phyloP scores from a whole-genome alignment of 257 asterid genomes.

The Solanum piurae region DNA sequence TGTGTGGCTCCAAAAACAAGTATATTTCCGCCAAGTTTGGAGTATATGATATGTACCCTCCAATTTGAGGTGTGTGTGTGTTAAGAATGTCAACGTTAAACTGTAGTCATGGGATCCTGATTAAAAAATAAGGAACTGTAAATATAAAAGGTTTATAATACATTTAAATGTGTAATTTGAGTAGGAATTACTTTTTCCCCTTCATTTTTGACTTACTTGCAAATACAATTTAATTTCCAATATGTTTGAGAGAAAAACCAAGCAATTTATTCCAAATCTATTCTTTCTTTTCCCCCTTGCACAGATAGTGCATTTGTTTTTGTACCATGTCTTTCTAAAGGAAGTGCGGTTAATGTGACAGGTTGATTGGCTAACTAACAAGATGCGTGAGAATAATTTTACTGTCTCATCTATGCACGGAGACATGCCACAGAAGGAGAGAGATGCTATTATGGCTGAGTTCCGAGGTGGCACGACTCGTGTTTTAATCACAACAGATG shows the following conservation, averaged over 20 bases:
- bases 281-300: not conserved
- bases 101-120: not conserved
- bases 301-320: not conserved
- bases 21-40: not conserved
- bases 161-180: not conserved
- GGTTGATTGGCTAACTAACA: slow-evolving; percentile 92
- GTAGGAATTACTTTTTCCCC: not conserved
- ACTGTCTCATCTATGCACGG: slow-evolving; percentile 98
- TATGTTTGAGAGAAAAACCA: not conserved
- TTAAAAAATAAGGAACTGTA: not conserved
- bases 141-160: not conserved
- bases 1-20: not conserved
- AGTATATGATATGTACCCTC: not conserved
- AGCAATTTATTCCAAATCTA: not conserved
- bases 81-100: not conserved
- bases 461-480: slow-evolving; percentile 79
- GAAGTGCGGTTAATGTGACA: slow-evolving; percentile 6
- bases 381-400: slow-evolving; percentile 83
- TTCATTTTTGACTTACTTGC: not conserved
- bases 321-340: not conserved
- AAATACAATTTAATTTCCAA: not conserved
- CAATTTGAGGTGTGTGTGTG: not conserved
- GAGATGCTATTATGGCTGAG: slow-evolving; percentile 88
- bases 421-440: slow-evolving; percentile 96
- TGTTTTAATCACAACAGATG: slow-evolving; percentile 95